phyloP scores from a whole-genome alignment of 352 stramenopile genomes.

The Pythium coloratum region DNA sequence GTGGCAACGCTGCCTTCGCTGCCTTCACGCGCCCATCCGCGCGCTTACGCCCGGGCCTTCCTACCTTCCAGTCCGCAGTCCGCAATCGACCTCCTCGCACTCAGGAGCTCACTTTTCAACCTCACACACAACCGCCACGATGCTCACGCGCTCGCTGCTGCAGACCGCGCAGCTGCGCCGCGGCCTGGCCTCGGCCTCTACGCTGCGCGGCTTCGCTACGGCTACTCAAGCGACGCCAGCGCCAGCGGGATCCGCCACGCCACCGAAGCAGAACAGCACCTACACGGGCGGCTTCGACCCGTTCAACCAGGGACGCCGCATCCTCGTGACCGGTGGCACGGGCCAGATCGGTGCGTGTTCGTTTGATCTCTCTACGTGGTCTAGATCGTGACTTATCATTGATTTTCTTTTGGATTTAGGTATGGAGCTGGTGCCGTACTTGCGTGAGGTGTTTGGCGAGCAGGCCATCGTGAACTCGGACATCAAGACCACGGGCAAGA shows the following conservation, averaged over 20 bases:
- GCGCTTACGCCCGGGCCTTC: background rate
- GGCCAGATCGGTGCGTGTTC: constrained; percentile 64
- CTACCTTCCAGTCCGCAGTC: background rate
- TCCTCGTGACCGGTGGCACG: constrained; percentile 80
- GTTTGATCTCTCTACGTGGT: constrained; percentile 4
- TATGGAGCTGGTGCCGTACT: constrained; percentile 84
- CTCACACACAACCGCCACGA: background rate
- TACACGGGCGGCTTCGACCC: constrained; percentile 57
- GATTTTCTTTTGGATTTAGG: constrained; percentile 20
- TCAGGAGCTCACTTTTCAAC: background rate
- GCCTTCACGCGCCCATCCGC: background rate
- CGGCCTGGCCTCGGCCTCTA: background rate
- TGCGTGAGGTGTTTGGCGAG: constrained; percentile 61
- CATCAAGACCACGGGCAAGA: constrained; percentile 57
- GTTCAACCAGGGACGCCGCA: constrained; percentile 53
- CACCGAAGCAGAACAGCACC: constrained; percentile 31
- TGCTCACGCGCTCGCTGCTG: constrained; percentile 14
- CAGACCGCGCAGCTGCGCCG: constrained; percentile 10
- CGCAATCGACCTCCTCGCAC: background rate
- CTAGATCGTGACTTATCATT: background rate
- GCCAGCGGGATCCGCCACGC: background rate
- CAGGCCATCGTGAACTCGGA: constrained; percentile 81
- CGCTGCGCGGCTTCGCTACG: constrained; percentile 11
- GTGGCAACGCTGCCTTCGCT: background rate
- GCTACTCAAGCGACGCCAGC: constrained; percentile 7